phyloP scores from a whole-genome alignment of 345 rosid genomes.

The Clarkia xantiana region DNA sequence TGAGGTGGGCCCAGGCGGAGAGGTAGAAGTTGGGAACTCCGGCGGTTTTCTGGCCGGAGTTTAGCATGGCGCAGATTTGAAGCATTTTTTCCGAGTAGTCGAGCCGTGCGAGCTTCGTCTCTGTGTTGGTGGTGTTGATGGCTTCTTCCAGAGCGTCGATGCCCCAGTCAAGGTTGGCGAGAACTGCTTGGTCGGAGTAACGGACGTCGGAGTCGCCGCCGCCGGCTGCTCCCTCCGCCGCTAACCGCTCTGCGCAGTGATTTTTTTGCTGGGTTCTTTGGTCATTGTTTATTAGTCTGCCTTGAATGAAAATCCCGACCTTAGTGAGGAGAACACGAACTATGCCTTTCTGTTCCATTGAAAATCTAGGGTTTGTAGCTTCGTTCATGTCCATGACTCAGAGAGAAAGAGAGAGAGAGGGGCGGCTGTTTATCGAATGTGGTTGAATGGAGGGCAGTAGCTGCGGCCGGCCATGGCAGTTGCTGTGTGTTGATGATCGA shows the following conservation, averaged over 20 bases:
- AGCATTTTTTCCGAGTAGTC: constrained; percentile 60
- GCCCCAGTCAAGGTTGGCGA: constrained; percentile 57
- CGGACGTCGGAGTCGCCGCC: constrained; percentile 26
- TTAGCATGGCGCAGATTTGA: constrained; percentile 50
- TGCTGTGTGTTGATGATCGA: constrained; percentile 12
- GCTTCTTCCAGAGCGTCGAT: constrained; percentile 67
- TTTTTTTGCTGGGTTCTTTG: constrained; percentile 41
- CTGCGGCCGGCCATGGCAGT: constrained; percentile 18
- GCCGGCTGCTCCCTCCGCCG: constrained; percentile 34
- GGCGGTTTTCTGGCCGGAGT: constrained; percentile 37
- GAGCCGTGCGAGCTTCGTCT: constrained; percentile 41
- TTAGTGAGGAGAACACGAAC: constrained; percentile 20
- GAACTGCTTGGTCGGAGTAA: constrained; percentile 55
- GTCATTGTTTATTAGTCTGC: constrained; percentile 28
- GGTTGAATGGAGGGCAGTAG: not conserved
- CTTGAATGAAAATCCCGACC: constrained; percentile 32
- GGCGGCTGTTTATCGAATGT: constrained; percentile 11
- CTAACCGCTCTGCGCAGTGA: constrained; percentile 54
- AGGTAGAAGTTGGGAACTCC: constrained; percentile 62
- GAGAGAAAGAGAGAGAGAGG: not conserved
- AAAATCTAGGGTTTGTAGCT: constrained; percentile 17
- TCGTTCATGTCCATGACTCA: not conserved
- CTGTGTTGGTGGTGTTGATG: constrained; percentile 38
- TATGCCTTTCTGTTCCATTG: constrained; percentile 36
- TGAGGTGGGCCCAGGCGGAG: constrained; percentile 59